Evolutionary conservation across 2,329 filamentous ascomycete genomes (phyloP), one percentile per base, ranked within the genome.

Genomic region (Aaosphaeria arxii): DNA sequence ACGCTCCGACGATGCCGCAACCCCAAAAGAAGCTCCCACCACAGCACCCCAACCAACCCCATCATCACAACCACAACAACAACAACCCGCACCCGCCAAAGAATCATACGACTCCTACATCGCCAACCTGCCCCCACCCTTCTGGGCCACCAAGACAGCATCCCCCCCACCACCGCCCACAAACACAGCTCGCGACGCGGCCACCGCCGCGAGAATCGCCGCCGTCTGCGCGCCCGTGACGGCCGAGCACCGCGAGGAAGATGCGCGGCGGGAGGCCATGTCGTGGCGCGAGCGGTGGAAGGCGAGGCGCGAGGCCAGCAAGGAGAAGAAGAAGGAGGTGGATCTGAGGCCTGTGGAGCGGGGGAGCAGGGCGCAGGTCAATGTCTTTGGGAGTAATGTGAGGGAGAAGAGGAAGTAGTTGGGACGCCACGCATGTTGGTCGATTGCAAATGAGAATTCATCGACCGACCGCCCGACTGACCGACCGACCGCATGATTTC

Each of bases 201-300:
- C 50, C 33, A 46, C 50, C 29, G 53, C 51, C 30, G 51, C 53
- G 9, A 3, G 42, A 44, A 48, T 56, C 47, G 51, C 52, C 45
- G 53, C 53, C 45, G 49, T 56, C 44, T 54, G 53, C 44, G 51
- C 53, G 44, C 53, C 53, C 30, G 43, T 53, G 30, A 53, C 51
- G 42, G 45, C 51, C 30, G 53, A 42, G 44, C 45, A 56, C 43
- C 51, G 51, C 45, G 51, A 52, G 47, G 51, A 54, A 49, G 53
- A 56, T 48, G 44, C 50, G 47, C 49, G 53, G 46, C 40, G 41
- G 45, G 54, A 50, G 47, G 43, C 47, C 28, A 52, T 49, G 46
- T 52, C 53, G 29, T 50, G 45, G 51, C 51, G 44, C 44, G 53
- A 56, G 53, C 53, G 53, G 41, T 56, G 53, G 53, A 56, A 52